Evolutionary conservation across 371 early-diverging fungal genomes (phyloP).

Genomic region (Mortierella sp.): DNA sequence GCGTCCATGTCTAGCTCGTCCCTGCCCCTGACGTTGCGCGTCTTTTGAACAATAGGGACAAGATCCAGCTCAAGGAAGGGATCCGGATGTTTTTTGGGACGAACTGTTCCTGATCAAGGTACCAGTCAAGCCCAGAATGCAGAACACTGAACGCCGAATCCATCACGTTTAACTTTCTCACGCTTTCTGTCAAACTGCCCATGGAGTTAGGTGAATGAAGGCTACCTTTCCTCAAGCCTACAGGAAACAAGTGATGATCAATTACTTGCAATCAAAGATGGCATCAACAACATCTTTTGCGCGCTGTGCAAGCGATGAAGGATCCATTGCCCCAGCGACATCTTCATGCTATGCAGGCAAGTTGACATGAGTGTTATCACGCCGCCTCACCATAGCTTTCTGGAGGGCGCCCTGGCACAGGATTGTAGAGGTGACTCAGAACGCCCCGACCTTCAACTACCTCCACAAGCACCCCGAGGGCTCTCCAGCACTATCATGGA

Average conservation of each 20-base stretch:
- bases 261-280: constrained; percentile 52
- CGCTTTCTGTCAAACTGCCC: too few relatives aligned
- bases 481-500: neutral
- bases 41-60: constrained; percentile 44
- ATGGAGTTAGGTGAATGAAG: constrained; percentile 55
- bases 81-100: constrained; percentile 63
- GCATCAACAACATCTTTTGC: constrained; percentile 56
- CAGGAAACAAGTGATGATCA: constrained; percentile 57
- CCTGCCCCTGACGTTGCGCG: neutral
- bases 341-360: constrained; percentile 50
- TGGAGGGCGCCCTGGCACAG: too few relatives aligned
- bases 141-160: too few relatives aligned
- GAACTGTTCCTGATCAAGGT: constrained; percentile 58
- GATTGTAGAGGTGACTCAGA: too few relatives aligned
- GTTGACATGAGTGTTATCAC: too few relatives aligned
- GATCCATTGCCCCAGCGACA: constrained; percentile 41
- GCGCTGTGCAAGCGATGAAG: constrained; percentile 46
- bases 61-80: constrained; percentile 46
- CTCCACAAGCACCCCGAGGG: neutral
- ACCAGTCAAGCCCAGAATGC: neutral
- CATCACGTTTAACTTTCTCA: too few relatives aligned
- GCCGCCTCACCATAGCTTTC: too few relatives aligned
- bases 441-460: too few relatives aligned
- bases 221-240: constrained; percentile 52
- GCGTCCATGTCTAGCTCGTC: neutral